phyloP scores from a whole-genome alignment of 768 basidiomycete genomes.

The Lanmaoa pseudosensibilis region DNA sequence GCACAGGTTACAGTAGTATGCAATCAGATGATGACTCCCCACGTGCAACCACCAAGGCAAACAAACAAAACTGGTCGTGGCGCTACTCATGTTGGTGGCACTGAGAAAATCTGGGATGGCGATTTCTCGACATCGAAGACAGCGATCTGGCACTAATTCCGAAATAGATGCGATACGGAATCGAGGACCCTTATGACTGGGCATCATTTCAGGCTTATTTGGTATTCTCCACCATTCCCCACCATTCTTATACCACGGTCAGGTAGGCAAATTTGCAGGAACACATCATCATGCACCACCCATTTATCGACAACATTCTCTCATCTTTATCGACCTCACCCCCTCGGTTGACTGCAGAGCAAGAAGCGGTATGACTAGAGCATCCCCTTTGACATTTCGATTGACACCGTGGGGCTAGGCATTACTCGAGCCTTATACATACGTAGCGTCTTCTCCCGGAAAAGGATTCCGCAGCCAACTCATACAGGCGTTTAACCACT shows the following conservation, averaged over 20 bases:
- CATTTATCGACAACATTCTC: no score
- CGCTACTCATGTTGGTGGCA: slow-evolving; percentile 4
- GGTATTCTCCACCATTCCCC: neutral
- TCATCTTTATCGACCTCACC: no score
- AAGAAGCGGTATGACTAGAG: no score
- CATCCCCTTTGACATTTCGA: no score
- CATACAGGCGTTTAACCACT: no score
- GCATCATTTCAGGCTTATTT: slow-evolving; percentile 12
- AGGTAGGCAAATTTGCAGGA: neutral
- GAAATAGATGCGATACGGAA: slow-evolving; percentile 2
- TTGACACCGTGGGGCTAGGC: no score
- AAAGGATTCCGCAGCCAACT: no score
- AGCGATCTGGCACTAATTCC: slow-evolving; percentile 1
- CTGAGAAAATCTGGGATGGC: neutral
- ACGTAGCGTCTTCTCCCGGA: no score
- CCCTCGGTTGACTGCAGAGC: no score
- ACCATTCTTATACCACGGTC: slow-evolving; percentile 11
- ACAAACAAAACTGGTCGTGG: slow-evolving; percentile 4
- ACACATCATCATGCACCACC: no score
- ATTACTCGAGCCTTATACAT: no score
- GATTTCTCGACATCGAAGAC: slow-evolving; percentile 2
- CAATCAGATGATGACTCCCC: neutral
- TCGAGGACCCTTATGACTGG: neutral
- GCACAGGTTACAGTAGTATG: neutral
- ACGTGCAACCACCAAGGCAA: neutral